Evolutionary conservation across 2,329 filamentous ascomycete species (phyloP), one percentile per base, ranked within the genome.

Genomic region (Cercospora citrullina): DNA sequence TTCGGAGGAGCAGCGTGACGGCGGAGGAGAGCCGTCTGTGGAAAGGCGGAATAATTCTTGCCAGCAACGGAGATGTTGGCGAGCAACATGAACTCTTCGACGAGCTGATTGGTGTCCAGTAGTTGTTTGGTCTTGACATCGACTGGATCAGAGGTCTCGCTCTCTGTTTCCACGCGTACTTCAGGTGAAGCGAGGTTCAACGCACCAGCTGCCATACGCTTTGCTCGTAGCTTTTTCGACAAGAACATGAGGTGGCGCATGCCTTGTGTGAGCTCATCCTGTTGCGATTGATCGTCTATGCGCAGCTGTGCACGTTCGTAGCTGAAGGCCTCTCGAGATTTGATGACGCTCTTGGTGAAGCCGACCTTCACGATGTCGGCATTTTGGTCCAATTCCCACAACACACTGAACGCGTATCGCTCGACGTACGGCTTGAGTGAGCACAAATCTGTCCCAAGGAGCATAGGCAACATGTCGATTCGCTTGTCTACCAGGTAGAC

Each of bases 71-170:
- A 94, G 76, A 93, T 93, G 82, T 99, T 99, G 84, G 95, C 96
- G 79, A 98, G 91, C 77, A 99, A 85, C 95, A 99, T 99, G 85
- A 99, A 98, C 79, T 99, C 95, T 78, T 99, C 95, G 30, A 99
- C 96, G 5, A 99, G 87, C 23, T 94, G 97, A 83, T 98, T 99
- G 63, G 95, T 99, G 76, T 95, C 94, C 42, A 99, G 89, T 62
- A 94, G 88, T 75, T 94, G 87, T 82, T 99, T 99, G 5, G 94
- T 96, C 84, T 98, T 93, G 73, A 99, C 92, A 75, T 98, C 95
- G 64, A 97, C 90, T 0, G 95, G 94, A 77, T 98, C 95, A 1
- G 94, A 96, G 0, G 94, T 96, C 81, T 99, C 95, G 8, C 92
- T 96, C 78, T 97, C 94, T 76, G 92, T 91, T 79, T 97, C 92